phyloP scores from a whole-genome alignment of 2,329 filamentous ascomycete genomes.

The Blastomyces silverae region DNA sequence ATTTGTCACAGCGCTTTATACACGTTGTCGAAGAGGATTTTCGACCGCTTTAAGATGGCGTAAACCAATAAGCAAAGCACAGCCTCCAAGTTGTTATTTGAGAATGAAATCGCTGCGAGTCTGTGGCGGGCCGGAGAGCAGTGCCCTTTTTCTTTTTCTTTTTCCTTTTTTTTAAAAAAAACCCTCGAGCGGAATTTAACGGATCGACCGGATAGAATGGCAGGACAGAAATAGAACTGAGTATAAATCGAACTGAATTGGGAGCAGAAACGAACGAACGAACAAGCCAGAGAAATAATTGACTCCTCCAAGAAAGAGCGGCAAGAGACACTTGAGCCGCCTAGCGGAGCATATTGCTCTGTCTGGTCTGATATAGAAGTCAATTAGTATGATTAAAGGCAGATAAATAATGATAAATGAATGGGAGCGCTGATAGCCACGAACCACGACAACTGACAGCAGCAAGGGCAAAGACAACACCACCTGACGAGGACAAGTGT shows the following conservation, averaged over 20 bases:
- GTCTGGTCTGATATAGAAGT: background rate
- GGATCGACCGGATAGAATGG: conserved; percentile 17
- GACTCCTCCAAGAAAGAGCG: background rate
- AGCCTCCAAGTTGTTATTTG: background rate
- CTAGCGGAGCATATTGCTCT: background rate
- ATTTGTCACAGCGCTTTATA: background rate
- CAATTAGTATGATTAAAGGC: background rate
- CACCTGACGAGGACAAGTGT: background rate
- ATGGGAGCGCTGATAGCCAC: too few species aligned
- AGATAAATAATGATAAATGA: too few species aligned
- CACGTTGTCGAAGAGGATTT: background rate
- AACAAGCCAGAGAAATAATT: background rate
- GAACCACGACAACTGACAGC: background rate
- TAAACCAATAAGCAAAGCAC: background rate
- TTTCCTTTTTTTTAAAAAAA: too few species aligned
- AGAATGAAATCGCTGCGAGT: background rate
- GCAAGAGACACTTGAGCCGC: background rate
- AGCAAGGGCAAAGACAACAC: background rate
- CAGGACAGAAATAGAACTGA: conserved; percentile 4
- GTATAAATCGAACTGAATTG: conserved; percentile 1
- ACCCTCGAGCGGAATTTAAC: conserved; percentile 11
- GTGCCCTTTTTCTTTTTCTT: background rate
- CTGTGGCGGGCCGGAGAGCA: background rate
- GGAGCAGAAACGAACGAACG: too few species aligned
- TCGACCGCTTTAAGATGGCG: background rate